Conservation (phyloP, 805 yeast species). For the Pichia deserticola region DNA sequence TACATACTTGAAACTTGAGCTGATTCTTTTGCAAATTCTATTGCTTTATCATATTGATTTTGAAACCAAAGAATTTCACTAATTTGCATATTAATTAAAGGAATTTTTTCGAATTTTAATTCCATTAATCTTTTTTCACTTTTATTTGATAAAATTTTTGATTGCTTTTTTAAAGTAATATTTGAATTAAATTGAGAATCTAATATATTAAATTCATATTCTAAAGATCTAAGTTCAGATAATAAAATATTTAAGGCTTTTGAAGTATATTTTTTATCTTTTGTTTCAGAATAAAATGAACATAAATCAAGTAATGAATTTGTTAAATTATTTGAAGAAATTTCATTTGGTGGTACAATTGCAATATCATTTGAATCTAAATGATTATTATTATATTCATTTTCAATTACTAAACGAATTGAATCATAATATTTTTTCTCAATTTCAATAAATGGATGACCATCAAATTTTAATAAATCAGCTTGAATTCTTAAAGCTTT, state of each 20-base stretch:
- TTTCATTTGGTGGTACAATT: conserved; percentile 19
- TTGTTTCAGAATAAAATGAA: conserved; percentile 23
- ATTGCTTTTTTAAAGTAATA: conserved; percentile 11
- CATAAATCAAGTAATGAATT: conserved; percentile 27
- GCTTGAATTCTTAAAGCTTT: conserved; percentile 33
- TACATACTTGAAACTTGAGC: conserved; percentile 27
- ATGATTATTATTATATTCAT: conserved; percentile 17
- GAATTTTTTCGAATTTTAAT: conserved; percentile 25
- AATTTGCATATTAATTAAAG: conserved; percentile 34
- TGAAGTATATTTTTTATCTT: conserved; percentile 14
- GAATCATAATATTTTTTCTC: conserved; percentile 27
- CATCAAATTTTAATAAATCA: conserved; percentile 18
- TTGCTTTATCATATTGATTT: conserved; percentile 26
- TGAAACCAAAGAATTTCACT: conserved; percentile 37
- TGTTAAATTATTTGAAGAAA: conserved; percentile 18
- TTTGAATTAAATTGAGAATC: conserved; percentile 13
- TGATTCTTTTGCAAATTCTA: conserved; percentile 35
- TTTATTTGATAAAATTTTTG: conserved; percentile 9
- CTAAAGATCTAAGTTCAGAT: conserved; percentile 27
- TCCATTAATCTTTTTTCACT: conserved; percentile 19
- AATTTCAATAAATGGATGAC: conserved; percentile 17
- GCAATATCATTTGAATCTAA: conserved; percentile 12
- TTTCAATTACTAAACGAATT: conserved; percentile 18
- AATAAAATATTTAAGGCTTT: conserved; percentile 31
- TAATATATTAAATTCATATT: conserved; percentile 17